Percentiles rank a stretch among this genome's conserved stretches.
phyloP scores from a whole-genome alignment of 352 stramenopile genomes.

The Phytopythium kandeliae region DNA sequence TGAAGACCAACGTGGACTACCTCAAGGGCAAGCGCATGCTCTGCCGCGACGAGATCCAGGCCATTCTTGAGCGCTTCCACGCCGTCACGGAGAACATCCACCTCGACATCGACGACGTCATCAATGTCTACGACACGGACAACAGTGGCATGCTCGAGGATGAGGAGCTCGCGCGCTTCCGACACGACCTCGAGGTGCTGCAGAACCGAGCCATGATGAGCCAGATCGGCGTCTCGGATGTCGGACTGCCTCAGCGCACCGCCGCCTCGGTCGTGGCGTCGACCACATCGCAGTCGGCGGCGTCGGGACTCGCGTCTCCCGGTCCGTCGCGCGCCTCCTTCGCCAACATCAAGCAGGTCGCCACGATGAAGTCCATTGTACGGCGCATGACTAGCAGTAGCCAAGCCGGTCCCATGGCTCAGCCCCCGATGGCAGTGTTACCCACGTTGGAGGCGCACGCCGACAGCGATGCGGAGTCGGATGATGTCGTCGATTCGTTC shows the following conservation, averaged over 20 bases:
- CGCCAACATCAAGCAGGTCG: conserved; percentile 1
- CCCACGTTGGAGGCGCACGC: background rate
- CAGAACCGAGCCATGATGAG: conserved; percentile 59
- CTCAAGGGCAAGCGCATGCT: conserved; percentile 69
- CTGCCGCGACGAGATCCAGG: conserved; percentile 68
- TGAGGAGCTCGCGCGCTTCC: conserved; percentile 64
- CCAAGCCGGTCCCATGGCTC: background rate
- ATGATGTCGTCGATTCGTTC: background rate
- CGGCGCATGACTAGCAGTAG: background rate
- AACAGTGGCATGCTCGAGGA: conserved; percentile 76
- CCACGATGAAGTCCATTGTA: background rate
- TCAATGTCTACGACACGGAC: conserved; percentile 75
- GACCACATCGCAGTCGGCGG: too few species aligned
- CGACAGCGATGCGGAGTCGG: too few species aligned
- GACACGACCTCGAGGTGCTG: conserved; percentile 61
- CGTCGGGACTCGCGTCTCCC: too few species aligned
- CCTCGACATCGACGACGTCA: conserved; percentile 71
- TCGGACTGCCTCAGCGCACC: conserved; percentile 10
- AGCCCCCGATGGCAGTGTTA: background rate
- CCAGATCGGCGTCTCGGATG: conserved; percentile 21
- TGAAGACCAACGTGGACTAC: conserved; percentile 75
- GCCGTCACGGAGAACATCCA: conserved; percentile 69
- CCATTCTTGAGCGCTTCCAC: conserved; percentile 64
- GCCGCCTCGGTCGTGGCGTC: background rate
- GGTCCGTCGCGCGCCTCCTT: background rate